Percentiles rank a stretch among this genome's conserved stretches.
Conservation (phyloP, 805 yeast genomes). For the Metschnikowia vanudenii region DNA sequence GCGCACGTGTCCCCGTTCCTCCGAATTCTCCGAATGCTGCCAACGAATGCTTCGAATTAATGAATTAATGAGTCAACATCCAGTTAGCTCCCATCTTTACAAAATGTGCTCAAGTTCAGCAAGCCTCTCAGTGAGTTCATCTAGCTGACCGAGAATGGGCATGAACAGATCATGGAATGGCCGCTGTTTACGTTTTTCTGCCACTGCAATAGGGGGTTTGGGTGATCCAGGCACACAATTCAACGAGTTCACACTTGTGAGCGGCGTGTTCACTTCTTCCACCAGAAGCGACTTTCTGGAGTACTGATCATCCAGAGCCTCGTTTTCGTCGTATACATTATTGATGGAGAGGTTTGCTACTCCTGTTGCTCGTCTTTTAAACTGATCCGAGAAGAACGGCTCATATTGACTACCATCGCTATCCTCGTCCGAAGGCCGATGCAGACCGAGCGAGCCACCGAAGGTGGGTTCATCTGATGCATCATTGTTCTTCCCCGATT, state of each 20-base stretch:
- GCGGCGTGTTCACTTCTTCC: constrained; percentile 31
- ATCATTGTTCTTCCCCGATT: not conserved
- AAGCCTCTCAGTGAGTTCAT: constrained; percentile 41
- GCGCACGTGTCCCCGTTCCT: too few relatives aligned
- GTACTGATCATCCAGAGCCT: constrained; percentile 7
- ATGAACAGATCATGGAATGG: constrained; percentile 54
- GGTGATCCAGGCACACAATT: constrained; percentile 13
- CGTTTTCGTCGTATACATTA: not conserved
- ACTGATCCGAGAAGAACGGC: not conserved
- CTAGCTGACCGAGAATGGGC: constrained; percentile 53
- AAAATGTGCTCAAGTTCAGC: constrained; percentile 33
- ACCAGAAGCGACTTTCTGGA: constrained; percentile 9
- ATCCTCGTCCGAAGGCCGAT: constrained; percentile 1
- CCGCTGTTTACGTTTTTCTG: constrained; percentile 25
- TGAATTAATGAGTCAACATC: too few relatives aligned
- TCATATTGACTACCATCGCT: constrained; percentile 29
- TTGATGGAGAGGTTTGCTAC: not conserved
- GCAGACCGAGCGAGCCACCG: constrained; percentile 8
- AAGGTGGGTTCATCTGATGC: constrained; percentile 9
- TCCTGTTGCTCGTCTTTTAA: not conserved
- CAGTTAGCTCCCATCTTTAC: not conserved
- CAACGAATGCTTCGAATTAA: too few relatives aligned
- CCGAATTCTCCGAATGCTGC: too few relatives aligned
- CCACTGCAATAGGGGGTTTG: not conserved
- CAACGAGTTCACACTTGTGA: constrained; percentile 36